Evolutionary conservation across 2,329 filamentous ascomycete species (phyloP).

Genomic region (Claviceps arundinis): DNA sequence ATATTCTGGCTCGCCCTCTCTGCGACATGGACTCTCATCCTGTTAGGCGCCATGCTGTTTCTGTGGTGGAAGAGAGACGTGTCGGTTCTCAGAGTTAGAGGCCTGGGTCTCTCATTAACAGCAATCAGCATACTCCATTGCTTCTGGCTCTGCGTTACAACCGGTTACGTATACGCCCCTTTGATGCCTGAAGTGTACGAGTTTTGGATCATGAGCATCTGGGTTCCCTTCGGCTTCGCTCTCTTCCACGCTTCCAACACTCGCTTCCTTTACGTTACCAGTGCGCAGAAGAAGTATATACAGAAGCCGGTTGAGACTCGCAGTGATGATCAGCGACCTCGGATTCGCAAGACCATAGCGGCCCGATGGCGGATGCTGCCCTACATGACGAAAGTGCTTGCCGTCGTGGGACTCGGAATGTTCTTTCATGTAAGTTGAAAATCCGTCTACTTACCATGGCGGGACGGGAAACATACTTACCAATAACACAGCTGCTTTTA

Average conservation of each 20-base stretch:
- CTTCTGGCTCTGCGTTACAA: conserved; percentile 28
- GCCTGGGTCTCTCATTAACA: conserved; percentile 26
- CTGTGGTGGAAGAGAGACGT: conserved; percentile 26
- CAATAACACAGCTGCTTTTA: conserved; percentile 34
- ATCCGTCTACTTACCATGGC: background rate
- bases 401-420: conserved; percentile 41
- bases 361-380: conserved; percentile 27
- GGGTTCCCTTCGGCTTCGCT: conserved; percentile 50
- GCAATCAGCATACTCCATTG: conserved; percentile 27
- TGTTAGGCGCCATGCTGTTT: conserved; percentile 26
- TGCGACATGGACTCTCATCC: conserved; percentile 24
- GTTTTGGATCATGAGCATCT: conserved; percentile 56
- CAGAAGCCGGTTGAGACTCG: conserved; percentile 6
- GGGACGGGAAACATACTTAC: background rate
- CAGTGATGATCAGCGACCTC: conserved; percentile 5
- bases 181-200: conserved; percentile 38
- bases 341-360: conserved; percentile 16
- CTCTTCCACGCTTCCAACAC: conserved; percentile 52
- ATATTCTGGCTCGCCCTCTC: conserved; percentile 28
- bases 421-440: conserved; percentile 33
- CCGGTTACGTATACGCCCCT: conserved; percentile 25
- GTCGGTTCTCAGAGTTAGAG: conserved; percentile 27
- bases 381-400: conserved; percentile 34
- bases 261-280: conserved; percentile 45
- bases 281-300: conserved; percentile 34